These are phyloP conservation scores for Trichoderma polysporum DNA, from an alignment of 2,329 filamentous ascomycete genomes.

Conservation along the genomic window DNA sequence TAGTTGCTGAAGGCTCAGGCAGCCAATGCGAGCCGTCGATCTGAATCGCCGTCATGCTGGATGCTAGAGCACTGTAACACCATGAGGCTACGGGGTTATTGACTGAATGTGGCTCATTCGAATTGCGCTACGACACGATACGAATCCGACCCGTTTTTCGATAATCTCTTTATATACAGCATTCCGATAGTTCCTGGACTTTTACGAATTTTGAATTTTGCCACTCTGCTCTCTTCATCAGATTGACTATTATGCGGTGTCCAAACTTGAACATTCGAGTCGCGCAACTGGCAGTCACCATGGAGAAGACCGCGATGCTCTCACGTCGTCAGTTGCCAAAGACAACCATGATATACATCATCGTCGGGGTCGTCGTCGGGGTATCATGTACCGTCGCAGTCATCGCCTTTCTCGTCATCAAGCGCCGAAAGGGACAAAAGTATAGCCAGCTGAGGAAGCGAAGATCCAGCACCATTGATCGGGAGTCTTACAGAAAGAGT, in stretches of 20 bases:
- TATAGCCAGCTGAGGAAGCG: constrained; percentile 4
- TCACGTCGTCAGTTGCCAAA: not conserved
- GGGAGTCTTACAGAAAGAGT: constrained; percentile 12
- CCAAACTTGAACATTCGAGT: not conserved
- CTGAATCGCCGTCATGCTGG: not conserved
- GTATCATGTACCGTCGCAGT: not conserved
- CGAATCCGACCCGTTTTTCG: not conserved
- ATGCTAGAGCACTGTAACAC: not conserved
- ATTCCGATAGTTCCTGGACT: not conserved
- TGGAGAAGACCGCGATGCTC: not conserved
- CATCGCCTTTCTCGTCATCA: constrained; percentile 1
- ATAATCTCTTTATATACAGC: not conserved
- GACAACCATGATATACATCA: constrained; percentile 13
- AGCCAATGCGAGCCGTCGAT: not conserved
- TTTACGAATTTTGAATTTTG: not conserved
- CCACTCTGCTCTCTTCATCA: not conserved
- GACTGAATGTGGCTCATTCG: constrained; percentile 10
- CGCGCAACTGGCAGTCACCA: not conserved
- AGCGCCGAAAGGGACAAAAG: not conserved
- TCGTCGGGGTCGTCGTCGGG: constrained; percentile 7
- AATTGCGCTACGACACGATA: constrained; percentile 7
- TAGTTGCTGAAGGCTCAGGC: not conserved
- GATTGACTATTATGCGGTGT: not conserved
- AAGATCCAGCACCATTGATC: not conserved
- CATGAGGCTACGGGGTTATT: constrained; percentile 1